Conservation (phyloP, 306 rosid genomes). For the Trifolium subterraneum region DNA sequence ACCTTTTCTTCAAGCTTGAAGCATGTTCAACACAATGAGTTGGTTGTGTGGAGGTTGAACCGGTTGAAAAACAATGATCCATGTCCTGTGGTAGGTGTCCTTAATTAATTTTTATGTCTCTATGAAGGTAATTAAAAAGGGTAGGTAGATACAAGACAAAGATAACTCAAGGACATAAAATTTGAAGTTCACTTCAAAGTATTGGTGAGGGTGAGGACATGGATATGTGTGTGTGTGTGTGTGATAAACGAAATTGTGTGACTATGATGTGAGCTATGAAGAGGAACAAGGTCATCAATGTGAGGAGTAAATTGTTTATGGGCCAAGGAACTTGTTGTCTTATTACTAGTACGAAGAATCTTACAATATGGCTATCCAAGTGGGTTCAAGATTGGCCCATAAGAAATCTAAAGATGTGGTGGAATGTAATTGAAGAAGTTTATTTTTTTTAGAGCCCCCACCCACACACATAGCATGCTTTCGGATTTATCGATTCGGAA, state of each 20-base stretch:
- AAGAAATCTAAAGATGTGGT: not conserved
- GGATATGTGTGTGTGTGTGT: no score
- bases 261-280: not conserved
- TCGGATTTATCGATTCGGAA: no score
- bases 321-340: slow-evolving; percentile 14
- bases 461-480: no score
- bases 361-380: slow-evolving; percentile 18
- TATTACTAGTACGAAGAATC: not conserved
- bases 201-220: not conserved
- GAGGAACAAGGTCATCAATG: slow-evolving; percentile 15
- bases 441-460: no score
- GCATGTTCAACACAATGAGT: slow-evolving; percentile 2
- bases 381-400: slow-evolving; percentile 2
- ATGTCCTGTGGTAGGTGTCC: slow-evolving; percentile 27
- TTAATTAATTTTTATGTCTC: not conserved
- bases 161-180: not conserved
- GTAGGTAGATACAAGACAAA: slow-evolving; percentile 7
- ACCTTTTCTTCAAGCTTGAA: slow-evolving; percentile 57
- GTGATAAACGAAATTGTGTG: slow-evolving; percentile 8
- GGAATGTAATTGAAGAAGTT: not conserved
- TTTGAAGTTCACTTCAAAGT: not conserved
- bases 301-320: slow-evolving; percentile 13
- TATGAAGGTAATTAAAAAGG: slow-evolving; percentile 2
- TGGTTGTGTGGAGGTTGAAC: slow-evolving; percentile 37
- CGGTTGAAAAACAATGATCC: slow-evolving; percentile 34